These are phyloP conservation scores for Crucihimalaya himalaica DNA, from an alignment of 345 rosid species.

Conservation along the genomic window DNA sequence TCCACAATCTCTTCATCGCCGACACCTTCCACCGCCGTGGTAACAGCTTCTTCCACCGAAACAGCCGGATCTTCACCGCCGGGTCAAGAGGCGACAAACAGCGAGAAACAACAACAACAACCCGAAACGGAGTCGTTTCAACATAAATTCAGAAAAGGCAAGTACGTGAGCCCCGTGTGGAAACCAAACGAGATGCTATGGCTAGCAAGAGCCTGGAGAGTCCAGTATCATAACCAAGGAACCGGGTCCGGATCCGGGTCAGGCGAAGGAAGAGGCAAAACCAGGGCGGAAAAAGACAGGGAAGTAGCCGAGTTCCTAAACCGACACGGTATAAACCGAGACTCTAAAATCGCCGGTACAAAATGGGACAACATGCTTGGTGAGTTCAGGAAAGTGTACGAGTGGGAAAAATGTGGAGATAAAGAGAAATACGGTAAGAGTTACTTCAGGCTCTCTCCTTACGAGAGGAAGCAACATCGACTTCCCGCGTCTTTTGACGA, in stretches of 20 bases:
- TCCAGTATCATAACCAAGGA: slow-evolving; percentile 60
- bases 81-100: slow-evolving; percentile 60
- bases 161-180: slow-evolving; percentile 98
- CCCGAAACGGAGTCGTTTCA: slow-evolving; percentile 53
- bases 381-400: slow-evolving; percentile 89
- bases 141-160: slow-evolving; percentile 81
- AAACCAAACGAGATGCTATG: slow-evolving; percentile 97
- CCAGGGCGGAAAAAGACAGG: slow-evolving; percentile 90
- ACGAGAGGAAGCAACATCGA: slow-evolving; percentile 77
- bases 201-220: slow-evolving; percentile 94
- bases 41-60: slow-evolving; percentile 76
- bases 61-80: slow-evolving; percentile 75
- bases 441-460: slow-evolving; percentile 93
- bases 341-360: slow-evolving; percentile 93
- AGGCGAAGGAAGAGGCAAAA: slow-evolving; percentile 67
- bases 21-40: slow-evolving; percentile 39
- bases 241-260: slow-evolving; percentile 45
- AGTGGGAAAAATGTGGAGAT: slow-evolving; percentile 90
- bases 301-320: slow-evolving; percentile 92
- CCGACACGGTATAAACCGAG: slow-evolving; percentile 78
- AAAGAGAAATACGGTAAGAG: slow-evolving; percentile 77
- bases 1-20: slow-evolving; percentile 51
- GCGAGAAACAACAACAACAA: slow-evolving; percentile 50
- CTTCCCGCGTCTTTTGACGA: slow-evolving; percentile 98
- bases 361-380: slow-evolving; percentile 99